Percentiles rank a stretch among this genome's conserved stretches.
These are phyloP conservation scores for Apiospora arundinis DNA, from an alignment of 2,329 filamentous ascomycete species.

Conservation along the genomic window DNA sequence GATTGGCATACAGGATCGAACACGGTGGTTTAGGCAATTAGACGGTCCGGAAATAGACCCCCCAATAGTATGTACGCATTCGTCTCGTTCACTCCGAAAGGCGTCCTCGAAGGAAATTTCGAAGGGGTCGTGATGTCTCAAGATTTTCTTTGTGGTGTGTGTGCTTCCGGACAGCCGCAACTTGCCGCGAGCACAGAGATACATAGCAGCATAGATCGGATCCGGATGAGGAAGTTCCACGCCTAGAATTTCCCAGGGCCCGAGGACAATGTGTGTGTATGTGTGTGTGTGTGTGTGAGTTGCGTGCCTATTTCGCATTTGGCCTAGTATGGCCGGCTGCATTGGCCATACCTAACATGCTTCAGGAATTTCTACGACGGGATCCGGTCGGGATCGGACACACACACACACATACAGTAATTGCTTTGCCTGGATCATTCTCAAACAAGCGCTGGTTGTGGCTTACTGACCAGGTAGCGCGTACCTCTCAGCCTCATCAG, in stretches of 20 bases:
- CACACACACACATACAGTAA: too few species aligned
- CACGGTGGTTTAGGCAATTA: constrained; percentile 2
- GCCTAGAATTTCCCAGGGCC: not conserved
- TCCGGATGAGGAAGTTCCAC: not conserved
- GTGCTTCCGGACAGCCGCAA: not conserved
- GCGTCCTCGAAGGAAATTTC: not conserved
- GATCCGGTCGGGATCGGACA: not conserved
- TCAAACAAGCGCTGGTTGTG: not conserved
- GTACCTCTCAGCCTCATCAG: not conserved
- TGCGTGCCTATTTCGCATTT: not conserved
- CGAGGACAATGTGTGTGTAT: not conserved
- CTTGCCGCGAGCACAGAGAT: not conserved
- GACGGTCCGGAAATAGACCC: not conserved
- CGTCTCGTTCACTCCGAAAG: not conserved
- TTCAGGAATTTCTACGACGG: not conserved
- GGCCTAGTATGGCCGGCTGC: constrained; percentile 8
- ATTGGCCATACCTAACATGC: too few species aligned
- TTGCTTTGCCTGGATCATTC: constrained; percentile 10
- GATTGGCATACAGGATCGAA: too few species aligned
- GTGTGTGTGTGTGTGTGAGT: not conserved
- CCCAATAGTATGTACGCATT: not conserved
- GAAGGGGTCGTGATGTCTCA: constrained; percentile 3
- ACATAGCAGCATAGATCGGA: too few species aligned
- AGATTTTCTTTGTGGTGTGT: not conserved
- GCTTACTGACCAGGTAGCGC: not conserved